Evolutionary conservation across 129 eudicot species (phyloP).

Genomic region (Lonicera japonica): DNA sequence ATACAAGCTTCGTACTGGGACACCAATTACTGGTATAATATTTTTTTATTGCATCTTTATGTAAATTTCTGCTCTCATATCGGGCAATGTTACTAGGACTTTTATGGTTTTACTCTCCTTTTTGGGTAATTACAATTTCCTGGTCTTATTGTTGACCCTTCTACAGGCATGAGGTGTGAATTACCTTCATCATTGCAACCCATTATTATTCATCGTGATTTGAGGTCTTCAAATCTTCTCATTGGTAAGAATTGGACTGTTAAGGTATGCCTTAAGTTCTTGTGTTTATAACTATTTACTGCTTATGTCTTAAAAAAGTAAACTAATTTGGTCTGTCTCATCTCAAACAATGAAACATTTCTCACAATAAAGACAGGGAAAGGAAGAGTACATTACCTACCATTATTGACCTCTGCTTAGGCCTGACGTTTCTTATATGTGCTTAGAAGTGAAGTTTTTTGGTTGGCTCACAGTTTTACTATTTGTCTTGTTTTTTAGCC

Average conservation of each 20-base stretch:
- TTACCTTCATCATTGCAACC: conserved; percentile 83
- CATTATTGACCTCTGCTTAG: background rate
- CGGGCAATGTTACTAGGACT: background rate
- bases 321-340: conserved; percentile 63
- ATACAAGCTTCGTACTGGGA: too few species aligned
- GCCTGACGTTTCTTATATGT: background rate
- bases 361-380: conserved; percentile 83
- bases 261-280: conserved; percentile 42
- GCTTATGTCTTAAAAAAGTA: background rate
- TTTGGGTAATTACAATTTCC: too few species aligned
- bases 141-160: too few species aligned
- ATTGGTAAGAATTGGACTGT: conserved; percentile 95
- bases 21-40: background rate
- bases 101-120: conserved; percentile 8
- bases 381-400: conserved; percentile 71
- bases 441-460: background rate
- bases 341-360: too few species aligned
- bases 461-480: background rate
- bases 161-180: too few species aligned
- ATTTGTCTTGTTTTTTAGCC: conserved; percentile 50
- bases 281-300: conserved; percentile 7
- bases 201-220: conserved; percentile 84
- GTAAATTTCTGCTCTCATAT: background rate
- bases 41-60: background rate
- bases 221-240: conserved; percentile 94